Conservation (phyloP, 1,284 basidiomycete genomes). For the Tremellales sp. region DNA sequence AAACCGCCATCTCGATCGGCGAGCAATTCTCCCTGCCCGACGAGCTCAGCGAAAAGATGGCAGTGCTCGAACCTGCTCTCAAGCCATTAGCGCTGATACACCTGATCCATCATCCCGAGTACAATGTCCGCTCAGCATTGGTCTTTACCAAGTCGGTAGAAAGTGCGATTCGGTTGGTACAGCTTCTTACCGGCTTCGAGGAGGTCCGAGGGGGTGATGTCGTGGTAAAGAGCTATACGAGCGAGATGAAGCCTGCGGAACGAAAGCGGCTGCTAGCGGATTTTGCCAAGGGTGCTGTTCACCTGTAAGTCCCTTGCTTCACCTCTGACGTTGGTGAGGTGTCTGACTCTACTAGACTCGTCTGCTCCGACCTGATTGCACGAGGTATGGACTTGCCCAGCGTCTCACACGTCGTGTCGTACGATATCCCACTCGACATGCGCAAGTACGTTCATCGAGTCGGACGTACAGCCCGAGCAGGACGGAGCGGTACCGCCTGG, state of each 20-base stretch:
- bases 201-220: slow-evolving; percentile 51
- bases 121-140: slow-evolving; percentile 54
- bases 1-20: slow-evolving; percentile 45
- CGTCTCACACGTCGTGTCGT: slow-evolving; percentile 87
- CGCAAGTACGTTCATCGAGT: slow-evolving; percentile 96
- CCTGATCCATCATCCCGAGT: slow-evolving; percentile 58
- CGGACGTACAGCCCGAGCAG: slow-evolving; percentile 89
- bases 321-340: not conserved
- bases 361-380: slow-evolving; percentile 93
- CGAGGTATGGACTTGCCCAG: slow-evolving; percentile 94
- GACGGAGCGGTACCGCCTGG: slow-evolving; percentile 82
- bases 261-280: slow-evolving; percentile 71
- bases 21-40: slow-evolving; percentile 76
- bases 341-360: slow-evolving; percentile 56
- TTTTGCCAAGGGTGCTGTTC: slow-evolving; percentile 75
- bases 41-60: slow-evolving; percentile 75
- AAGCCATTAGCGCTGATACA: slow-evolving; percentile 90
- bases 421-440: slow-evolving; percentile 94
- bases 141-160: slow-evolving; percentile 97
- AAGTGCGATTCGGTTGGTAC: slow-evolving; percentile 76
- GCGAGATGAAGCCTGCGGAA: slow-evolving; percentile 71
- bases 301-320: slow-evolving; percentile 59
- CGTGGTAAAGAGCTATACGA: slow-evolving; percentile 71
- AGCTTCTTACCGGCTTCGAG: slow-evolving; percentile 79
- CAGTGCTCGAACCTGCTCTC: slow-evolving; percentile 69